Percentiles rank a stretch among this genome's conserved stretches.
Conservation (phyloP, 2,329 filamentous ascomycete species). For the Cordyceps cicadae region DNA sequence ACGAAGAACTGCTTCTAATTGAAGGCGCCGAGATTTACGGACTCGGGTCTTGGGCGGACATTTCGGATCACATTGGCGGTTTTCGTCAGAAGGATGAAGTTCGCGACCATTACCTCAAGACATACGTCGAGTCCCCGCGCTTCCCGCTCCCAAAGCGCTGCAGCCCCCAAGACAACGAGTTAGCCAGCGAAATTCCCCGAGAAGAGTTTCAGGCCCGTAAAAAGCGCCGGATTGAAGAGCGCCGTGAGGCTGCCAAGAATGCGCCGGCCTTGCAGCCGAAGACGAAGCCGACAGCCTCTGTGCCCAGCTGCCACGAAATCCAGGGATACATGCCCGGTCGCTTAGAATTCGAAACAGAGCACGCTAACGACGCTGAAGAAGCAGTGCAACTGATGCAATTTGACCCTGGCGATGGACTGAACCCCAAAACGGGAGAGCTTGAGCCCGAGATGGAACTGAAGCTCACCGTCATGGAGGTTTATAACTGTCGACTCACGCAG, state of each 20-base stretch:
- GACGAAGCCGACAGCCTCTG: conserved; percentile 90
- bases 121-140: conserved; percentile 71
- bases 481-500: conserved; percentile 84
- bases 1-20: conserved; percentile 87
- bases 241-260: conserved; percentile 78
- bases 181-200: conserved; percentile 73
- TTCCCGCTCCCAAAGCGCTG: conserved; percentile 86
- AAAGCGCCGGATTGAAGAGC: conserved; percentile 86
- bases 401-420: conserved; percentile 88
- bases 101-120: conserved; percentile 82
- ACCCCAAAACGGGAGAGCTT: conserved; percentile 71
- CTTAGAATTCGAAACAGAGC: conserved; percentile 94
- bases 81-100: conserved; percentile 94
- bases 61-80: conserved; percentile 94
- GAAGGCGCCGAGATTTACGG: conserved; percentile 96
- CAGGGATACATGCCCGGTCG: conserved; percentile 98
- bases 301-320: conserved; percentile 94
- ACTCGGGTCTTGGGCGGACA: conserved; percentile 93
- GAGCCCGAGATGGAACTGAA: conserved; percentile 97
- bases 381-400: conserved; percentile 98
- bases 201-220: conserved; percentile 91
- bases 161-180: conserved; percentile 68
- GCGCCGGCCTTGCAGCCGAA: conserved; percentile 79
- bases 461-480: conserved; percentile 96
- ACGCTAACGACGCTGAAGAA: conserved; percentile 96